Evolutionary conservation across 305 asterid genomes (phyloP).

Genomic region (Solanum hybrid): DNA sequence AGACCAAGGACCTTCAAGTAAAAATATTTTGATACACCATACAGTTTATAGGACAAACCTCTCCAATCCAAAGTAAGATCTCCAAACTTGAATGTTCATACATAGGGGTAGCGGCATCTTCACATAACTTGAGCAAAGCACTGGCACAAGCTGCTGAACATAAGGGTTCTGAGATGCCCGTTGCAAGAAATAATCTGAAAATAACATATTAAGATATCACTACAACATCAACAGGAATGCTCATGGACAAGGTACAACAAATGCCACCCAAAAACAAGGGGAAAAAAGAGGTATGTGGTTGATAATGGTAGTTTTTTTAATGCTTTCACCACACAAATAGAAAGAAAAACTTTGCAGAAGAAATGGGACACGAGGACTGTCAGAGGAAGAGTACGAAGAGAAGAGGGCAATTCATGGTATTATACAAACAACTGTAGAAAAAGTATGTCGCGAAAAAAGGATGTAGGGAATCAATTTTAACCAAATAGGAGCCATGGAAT

Average conservation of each 20-base stretch:
- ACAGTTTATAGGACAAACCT: slow-evolving; percentile 43
- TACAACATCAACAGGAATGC: slow-evolving; percentile 1
- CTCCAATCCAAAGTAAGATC: slow-evolving; percentile 79
- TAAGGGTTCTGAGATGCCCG: slow-evolving; percentile 60
- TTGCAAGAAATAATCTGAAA: slow-evolving; percentile 73
- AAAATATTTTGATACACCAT: slow-evolving; percentile 1
- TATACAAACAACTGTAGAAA: neutral
- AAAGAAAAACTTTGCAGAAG: neutral
- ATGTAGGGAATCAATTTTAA: neutral
- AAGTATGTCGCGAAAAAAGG: neutral
- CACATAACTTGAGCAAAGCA: slow-evolving; percentile 77
- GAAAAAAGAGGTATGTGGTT: neutral
- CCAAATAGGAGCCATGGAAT: neutral
- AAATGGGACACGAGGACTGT: neutral
- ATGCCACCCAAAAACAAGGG: neutral
- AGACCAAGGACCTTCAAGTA: neutral
- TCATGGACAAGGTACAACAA: neutral
- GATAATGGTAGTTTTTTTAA: neutral
- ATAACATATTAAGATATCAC: slow-evolving; percentile 21
- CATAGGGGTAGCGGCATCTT: slow-evolving; percentile 58
- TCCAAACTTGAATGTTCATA: slow-evolving; percentile 72
- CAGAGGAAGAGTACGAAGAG: neutral
- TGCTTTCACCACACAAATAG: neutral
- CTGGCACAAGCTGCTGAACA: slow-evolving; percentile 71
- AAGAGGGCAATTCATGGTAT: neutral